phyloP scores from a whole-genome alignment of 768 basidiomycete species.

The Termitomyces sp. region DNA sequence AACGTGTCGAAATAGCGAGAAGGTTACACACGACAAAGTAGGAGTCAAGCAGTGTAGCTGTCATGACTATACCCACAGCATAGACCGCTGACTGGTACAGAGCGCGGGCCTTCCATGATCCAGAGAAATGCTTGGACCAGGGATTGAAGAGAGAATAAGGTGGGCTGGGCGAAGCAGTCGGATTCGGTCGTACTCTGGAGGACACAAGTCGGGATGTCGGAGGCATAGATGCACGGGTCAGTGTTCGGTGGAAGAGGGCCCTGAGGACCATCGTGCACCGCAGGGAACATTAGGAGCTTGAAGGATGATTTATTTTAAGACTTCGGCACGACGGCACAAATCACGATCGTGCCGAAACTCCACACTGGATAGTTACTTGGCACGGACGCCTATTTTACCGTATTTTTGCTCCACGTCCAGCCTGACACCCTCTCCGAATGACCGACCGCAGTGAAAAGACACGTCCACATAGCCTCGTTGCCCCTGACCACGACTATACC shows the following conservation, averaged over 20 bases:
- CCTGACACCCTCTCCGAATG: background rate
- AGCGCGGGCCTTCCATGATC: slow-evolving; percentile 24
- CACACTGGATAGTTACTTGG: background rate
- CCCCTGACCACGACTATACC: slow-evolving; percentile 19
- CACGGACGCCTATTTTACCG: slow-evolving; percentile 1
- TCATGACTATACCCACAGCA: slow-evolving; percentile 27
- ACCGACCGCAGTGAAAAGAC: slow-evolving; percentile 4
- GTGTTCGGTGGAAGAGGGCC: background rate
- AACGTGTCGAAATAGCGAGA: background rate
- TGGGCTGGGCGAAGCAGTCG: background rate
- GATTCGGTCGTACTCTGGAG: background rate
- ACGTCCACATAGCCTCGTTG: background rate
- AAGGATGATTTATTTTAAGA: background rate
- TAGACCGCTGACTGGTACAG: slow-evolving; percentile 32
- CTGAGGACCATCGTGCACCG: background rate
- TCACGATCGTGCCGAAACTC: slow-evolving; percentile 2
- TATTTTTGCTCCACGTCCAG: slow-evolving; percentile 1
- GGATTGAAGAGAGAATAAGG: slow-evolving; percentile 27
- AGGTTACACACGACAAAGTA: slow-evolving; percentile 20
- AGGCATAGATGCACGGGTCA: background rate
- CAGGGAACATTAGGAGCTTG: background rate
- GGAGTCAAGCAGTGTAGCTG: slow-evolving; percentile 21
- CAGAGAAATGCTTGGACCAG: slow-evolving; percentile 33
- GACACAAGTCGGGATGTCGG: background rate
- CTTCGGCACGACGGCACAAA: slow-evolving; percentile 2